These are phyloP conservation scores for Amanita subjunquillea DNA, from an alignment of 768 basidiomycete genomes.

Conservation along the genomic window DNA sequence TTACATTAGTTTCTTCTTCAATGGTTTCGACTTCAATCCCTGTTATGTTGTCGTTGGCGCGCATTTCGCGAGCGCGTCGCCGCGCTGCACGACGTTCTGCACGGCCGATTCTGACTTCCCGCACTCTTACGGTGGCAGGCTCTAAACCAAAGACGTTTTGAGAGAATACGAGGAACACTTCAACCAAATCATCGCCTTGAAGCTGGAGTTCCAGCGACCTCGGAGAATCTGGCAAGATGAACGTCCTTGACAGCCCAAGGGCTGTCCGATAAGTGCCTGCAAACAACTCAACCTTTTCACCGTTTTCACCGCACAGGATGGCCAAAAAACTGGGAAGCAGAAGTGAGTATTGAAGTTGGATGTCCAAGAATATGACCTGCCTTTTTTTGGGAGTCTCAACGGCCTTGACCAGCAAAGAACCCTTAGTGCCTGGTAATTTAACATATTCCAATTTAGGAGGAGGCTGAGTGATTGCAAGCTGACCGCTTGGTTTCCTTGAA, in stretches of 20 bases:
- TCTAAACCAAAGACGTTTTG: constrained; percentile 91
- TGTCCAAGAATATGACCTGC: constrained; percentile 22
- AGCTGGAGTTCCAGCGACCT: constrained; percentile 79
- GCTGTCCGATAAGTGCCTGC: constrained; percentile 89
- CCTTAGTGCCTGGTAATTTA: constrained; percentile 87
- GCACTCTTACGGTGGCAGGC: constrained; percentile 88
- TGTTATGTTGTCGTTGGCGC: constrained; percentile 35
- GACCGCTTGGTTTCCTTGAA: constrained; percentile 19
- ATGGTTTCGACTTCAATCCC: constrained; percentile 33
- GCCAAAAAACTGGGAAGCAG: constrained; percentile 62
- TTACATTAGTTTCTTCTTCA: constrained; percentile 46
- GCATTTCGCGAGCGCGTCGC: constrained; percentile 62
- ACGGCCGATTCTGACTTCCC: constrained; percentile 85
- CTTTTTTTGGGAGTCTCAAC: constrained; percentile 89
- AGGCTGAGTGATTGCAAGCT: constrained; percentile 39
- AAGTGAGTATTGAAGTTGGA: background rate
- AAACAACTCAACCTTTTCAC: constrained; percentile 89
- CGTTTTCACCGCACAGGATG: constrained; percentile 85
- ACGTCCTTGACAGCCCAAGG: constrained; percentile 82
- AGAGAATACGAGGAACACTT: constrained; percentile 84
- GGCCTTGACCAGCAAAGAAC: constrained; percentile 72
- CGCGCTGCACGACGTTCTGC: constrained; percentile 81
- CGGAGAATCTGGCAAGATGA: constrained; percentile 87
- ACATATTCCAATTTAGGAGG: constrained; percentile 87
- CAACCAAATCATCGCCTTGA: constrained; percentile 88